Conservation (phyloP, 495 filamentous ascomycete genomes). For the Lichina pygmaea region DNA sequence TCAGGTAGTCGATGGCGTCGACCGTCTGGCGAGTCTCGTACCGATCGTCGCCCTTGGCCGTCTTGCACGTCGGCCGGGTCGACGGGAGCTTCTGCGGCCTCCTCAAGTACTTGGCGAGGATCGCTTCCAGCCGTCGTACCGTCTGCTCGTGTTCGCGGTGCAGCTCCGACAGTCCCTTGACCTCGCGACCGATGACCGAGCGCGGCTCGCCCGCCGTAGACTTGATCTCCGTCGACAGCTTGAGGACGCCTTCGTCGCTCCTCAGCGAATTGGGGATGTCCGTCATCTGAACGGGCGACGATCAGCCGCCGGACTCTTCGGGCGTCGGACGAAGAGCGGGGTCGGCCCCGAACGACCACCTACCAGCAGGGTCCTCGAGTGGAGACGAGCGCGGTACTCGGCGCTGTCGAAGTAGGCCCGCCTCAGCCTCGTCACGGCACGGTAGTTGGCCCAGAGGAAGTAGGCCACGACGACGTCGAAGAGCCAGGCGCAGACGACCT, state of each 20-base stretch:
- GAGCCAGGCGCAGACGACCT: constrained; percentile 52
- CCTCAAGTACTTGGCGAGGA: constrained; percentile 71
- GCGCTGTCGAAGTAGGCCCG: constrained; percentile 60
- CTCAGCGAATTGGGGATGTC: constrained; percentile 50
- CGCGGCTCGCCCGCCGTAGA: constrained; percentile 51
- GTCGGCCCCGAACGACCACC: constrained; percentile 1
- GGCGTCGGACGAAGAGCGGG: background rate
- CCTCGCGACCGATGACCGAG: constrained; percentile 68
- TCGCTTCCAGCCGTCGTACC: constrained; percentile 56
- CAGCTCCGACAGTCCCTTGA: constrained; percentile 59
- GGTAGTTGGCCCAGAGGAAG: constrained; percentile 84
- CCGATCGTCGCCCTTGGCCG: constrained; percentile 40
- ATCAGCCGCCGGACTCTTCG: background rate
- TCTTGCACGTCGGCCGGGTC: constrained; percentile 51
- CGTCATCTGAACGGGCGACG: constrained; percentile 28
- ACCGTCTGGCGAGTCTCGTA: constrained; percentile 41
- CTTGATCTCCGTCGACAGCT: constrained; percentile 46
- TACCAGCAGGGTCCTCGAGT: constrained; percentile 76
- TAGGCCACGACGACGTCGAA: constrained; percentile 50
- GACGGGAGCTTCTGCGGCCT: constrained; percentile 58
- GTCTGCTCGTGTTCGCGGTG: constrained; percentile 62
- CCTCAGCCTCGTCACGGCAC: constrained; percentile 37
- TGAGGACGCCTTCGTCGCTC: constrained; percentile 65
- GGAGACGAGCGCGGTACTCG: constrained; percentile 71
- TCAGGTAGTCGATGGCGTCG: constrained; percentile 86